A percentile compares a stretch with the other conserved stretches of the same genome.
Evolutionary conservation across 2,329 filamentous ascomycete species (phyloP).

Genomic region (Zymoseptoria tritici): DNA sequence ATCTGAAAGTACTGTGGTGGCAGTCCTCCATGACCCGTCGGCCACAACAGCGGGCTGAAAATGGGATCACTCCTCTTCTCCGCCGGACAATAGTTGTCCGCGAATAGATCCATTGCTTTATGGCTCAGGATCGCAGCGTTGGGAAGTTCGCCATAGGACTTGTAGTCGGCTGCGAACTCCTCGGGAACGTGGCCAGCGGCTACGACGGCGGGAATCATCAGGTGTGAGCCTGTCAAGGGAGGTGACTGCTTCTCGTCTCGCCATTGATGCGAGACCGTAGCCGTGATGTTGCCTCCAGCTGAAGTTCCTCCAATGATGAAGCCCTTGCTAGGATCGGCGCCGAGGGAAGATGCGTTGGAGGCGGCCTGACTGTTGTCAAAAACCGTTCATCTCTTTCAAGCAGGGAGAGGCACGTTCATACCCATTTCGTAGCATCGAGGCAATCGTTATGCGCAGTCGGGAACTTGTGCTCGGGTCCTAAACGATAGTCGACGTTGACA

Average conservation of each 20-base stretch:
- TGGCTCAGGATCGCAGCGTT: conserved; percentile 20
- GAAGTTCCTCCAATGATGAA: conserved; percentile 47
- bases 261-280: conserved; percentile 39
- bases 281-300: conserved; percentile 47
- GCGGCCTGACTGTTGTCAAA: conserved; percentile 29
- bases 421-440: conserved; percentile 41
- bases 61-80: conserved; percentile 24
- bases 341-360: conserved; percentile 24
- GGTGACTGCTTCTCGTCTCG: conserved; percentile 36
- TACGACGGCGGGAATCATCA: conserved; percentile 42
- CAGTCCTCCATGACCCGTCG: conserved; percentile 31
- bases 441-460: conserved; percentile 43
- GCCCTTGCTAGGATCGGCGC: conserved; percentile 37
- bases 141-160: conserved; percentile 30
- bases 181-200: conserved; percentile 34
- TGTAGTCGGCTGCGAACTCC: conserved; percentile 34
- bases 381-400: background rate
- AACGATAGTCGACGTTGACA: conserved; percentile 45
- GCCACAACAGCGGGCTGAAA: conserved; percentile 26
- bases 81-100: conserved; percentile 14
- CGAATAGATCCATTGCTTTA: conserved; percentile 18
- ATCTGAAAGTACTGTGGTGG: conserved; percentile 43
- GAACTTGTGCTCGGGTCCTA: conserved; percentile 47
- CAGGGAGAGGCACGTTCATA: conserved; percentile 8
- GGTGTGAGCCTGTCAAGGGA: conserved; percentile 40